Evolutionary conservation across 352 stramenopile genomes (phyloP).

Genomic region (Phytophthora agathidicida): DNA sequence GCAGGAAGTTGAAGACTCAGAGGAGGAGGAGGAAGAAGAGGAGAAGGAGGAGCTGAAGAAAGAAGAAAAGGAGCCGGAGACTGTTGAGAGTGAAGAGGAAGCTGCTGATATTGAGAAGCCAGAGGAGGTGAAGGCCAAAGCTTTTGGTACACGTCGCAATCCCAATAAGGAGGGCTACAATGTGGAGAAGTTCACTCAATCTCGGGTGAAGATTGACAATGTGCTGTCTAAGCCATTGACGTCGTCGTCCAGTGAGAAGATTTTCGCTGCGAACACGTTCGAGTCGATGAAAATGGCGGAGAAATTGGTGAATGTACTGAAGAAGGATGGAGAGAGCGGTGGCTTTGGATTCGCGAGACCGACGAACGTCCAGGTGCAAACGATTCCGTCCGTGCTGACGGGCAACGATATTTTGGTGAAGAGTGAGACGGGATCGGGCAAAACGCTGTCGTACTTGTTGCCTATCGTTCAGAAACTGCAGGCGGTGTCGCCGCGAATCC

Average conservation of each 20-base stretch:
- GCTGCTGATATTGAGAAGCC: background rate
- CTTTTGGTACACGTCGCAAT: conserved; percentile 81
- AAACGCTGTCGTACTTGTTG: conserved; percentile 97
- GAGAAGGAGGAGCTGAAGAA: conserved; percentile 20
- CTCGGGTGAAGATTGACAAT: conserved; percentile 62
- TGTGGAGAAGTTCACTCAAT: conserved; percentile 58
- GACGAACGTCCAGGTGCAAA: conserved; percentile 86
- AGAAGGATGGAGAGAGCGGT: conserved; percentile 49
- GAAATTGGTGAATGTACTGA: conserved; percentile 71
- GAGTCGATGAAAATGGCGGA: conserved; percentile 72
- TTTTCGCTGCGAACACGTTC: conserved; percentile 81
- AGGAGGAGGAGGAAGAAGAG: conserved; percentile 17
- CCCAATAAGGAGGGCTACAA: conserved; percentile 84
- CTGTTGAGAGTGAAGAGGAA: conserved; percentile 6
- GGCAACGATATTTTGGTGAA: conserved; percentile 94
- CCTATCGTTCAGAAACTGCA: conserved; percentile 94
- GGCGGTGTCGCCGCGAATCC: conserved; percentile 66
- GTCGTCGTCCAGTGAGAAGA: conserved; percentile 82
- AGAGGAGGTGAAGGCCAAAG: conserved; percentile 13
- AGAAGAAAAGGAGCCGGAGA: conserved; percentile 7
- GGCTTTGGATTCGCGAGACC: conserved; percentile 82
- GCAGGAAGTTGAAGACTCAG: conserved; percentile 5
- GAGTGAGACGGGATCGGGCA: conserved; percentile 96
- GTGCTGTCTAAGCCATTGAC: conserved; percentile 75
- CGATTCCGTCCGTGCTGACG: conserved; percentile 69